Conservation (phyloP, 1,284 basidiomycete genomes). For the Retiboletus flavoniger region DNA sequence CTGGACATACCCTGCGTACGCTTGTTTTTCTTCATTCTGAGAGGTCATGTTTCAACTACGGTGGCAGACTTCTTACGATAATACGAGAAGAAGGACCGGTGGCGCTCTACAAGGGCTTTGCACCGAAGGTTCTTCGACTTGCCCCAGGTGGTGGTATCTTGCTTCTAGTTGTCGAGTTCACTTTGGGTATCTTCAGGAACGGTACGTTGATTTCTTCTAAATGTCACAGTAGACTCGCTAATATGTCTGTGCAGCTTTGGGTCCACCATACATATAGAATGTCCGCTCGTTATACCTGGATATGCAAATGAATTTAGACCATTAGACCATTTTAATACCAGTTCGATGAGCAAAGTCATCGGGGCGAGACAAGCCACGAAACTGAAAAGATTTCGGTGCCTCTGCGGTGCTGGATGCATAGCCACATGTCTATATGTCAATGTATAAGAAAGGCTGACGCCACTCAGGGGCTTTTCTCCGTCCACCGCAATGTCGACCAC, state of each 20-base stretch:
- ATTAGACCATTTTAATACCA: neutral
- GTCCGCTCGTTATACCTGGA: slow-evolving; percentile 2
- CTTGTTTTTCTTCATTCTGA: neutral
- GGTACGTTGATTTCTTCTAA: slow-evolving; percentile 42
- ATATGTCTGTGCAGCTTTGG: slow-evolving; percentile 25
- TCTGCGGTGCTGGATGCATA: slow-evolving; percentile 12
- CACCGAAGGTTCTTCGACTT: slow-evolving; percentile 81
- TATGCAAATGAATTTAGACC: slow-evolving; percentile 6
- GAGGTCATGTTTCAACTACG: neutral
- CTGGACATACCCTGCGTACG: slow-evolving; percentile 84
- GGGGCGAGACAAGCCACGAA: neutral
- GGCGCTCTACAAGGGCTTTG: slow-evolving; percentile 94
- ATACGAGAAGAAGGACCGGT: slow-evolving; percentile 86
- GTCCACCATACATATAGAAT: slow-evolving; percentile 36
- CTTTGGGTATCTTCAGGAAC: slow-evolving; percentile 70
- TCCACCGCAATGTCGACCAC: slow-evolving; percentile 29
- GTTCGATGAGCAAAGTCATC: neutral
- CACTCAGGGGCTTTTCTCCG: slow-evolving; percentile 22
- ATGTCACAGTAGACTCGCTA: neutral
- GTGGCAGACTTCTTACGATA: slow-evolving; percentile 65
- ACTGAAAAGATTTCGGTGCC: neutral
- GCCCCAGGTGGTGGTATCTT: slow-evolving; percentile 95
- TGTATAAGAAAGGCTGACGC: slow-evolving; percentile 19
- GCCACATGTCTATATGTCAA: slow-evolving; percentile 11
- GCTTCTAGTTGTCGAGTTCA: slow-evolving; percentile 87